Evolutionary conservation across 331 rosid genomes (phyloP).

Genomic region (Stylosanthes scabra): DNA sequence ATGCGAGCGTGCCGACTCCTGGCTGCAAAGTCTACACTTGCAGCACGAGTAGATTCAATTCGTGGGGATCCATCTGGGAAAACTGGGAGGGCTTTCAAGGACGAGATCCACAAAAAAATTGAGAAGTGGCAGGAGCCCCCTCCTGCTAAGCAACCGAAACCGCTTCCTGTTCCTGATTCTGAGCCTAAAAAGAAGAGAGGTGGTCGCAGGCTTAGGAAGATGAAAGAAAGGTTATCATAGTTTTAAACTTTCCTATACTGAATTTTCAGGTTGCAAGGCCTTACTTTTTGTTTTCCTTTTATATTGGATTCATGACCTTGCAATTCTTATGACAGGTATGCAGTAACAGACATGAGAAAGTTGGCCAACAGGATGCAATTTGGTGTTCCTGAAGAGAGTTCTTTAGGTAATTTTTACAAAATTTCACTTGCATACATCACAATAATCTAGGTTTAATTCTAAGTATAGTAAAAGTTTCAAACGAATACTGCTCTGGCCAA

Average conservation of each 20-base stretch:
- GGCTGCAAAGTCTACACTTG: constrained; percentile 5
- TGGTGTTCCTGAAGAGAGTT: constrained; percentile 44
- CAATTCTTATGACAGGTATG: not conserved
- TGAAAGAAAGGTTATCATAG: constrained; percentile 1
- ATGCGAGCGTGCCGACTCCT: not conserved
- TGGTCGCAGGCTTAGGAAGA: constrained; percentile 1
- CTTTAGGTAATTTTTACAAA: constrained; percentile 55
- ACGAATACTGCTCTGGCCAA: not conserved
- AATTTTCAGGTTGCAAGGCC: not conserved
- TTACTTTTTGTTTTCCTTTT: not conserved
- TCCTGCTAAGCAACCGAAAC: constrained; percentile 79
- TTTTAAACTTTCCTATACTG: not conserved
- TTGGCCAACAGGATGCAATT: not conserved
- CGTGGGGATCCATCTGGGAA: constrained; percentile 6
- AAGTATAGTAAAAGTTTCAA: not conserved
- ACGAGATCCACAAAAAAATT: constrained; percentile 1
- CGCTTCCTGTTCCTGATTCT: constrained; percentile 83
- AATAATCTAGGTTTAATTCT: not conserved
- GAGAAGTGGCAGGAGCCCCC: constrained; percentile 84
- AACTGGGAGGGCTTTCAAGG: not conserved
- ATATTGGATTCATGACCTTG: not conserved
- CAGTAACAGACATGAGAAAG: constrained; percentile 6
- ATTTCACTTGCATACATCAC: not conserved
- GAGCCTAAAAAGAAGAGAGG: constrained; percentile 88
- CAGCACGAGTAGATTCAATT: constrained; percentile 4